Conservation (phyloP, 2,329 filamentous ascomycete species). For the Paraphaeosphaeria minitans region DNA sequence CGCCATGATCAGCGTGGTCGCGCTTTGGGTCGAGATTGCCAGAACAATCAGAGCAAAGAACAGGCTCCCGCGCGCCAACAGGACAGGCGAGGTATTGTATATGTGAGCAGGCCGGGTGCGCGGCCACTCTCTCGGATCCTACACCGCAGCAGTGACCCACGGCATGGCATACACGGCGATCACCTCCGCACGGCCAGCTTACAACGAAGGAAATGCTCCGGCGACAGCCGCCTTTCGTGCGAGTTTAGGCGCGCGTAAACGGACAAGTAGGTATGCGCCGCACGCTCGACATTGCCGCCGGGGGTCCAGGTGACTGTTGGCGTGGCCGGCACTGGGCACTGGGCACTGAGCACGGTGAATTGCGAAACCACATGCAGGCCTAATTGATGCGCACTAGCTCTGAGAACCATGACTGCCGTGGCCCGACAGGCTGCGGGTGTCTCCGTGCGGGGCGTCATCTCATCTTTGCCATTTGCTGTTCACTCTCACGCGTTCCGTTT, state of each 20-base stretch:
- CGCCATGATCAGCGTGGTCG: not conserved
- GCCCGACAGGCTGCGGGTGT: not conserved
- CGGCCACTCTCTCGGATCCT: not conserved
- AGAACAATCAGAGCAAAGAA: not conserved
- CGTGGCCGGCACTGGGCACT: not conserved
- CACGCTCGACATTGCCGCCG: not conserved
- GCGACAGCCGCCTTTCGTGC: not conserved
- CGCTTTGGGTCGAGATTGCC: not conserved
- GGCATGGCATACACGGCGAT: not conserved
- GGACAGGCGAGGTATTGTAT: not conserved
- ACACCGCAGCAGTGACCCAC: not conserved
- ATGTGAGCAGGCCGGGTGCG: not conserved
- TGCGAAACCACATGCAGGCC: not conserved
- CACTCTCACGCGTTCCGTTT: not conserved
- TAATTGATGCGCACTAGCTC: not conserved
- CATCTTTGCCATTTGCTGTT: not conserved
- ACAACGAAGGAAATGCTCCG: not conserved
- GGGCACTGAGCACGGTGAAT: not conserved
- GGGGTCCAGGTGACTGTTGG: not conserved
- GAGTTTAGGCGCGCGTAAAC: constrained; percentile 3
- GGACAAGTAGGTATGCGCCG: not conserved
- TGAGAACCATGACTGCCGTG: not conserved
- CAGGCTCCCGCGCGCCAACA: not conserved
- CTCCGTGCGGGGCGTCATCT: constrained; percentile 1
- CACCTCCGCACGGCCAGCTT: not conserved